Base-by-base conservation (phyloP, 2,329 filamentous ascomycete species). In the Epichloe glyceriae region DNA sequence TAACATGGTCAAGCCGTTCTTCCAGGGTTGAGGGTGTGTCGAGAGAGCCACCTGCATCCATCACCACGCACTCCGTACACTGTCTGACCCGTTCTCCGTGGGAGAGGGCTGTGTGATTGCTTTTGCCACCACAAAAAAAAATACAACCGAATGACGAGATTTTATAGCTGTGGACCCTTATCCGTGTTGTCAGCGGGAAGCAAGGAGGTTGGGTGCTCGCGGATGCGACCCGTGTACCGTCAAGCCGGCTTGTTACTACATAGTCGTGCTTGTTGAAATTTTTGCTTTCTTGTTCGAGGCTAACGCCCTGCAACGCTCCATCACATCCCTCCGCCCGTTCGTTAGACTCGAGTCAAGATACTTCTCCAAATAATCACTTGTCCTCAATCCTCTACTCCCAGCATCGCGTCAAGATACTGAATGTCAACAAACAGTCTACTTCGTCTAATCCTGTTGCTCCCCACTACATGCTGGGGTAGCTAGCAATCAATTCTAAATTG, bases 11-110 rank as follows among this genome's bases (percentile, higher is more conserved):
- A 40, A 22, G 44, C 26, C 30, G 35, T 39, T 33, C 20, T 49
- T 42, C 35, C 42, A 49, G 47, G 52, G 40, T 46, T 40, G 46
- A 49, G 52, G 52, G 52, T 37, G 42, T 46, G 42, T 33, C 22
- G 41, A 5, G 38, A 48, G 7, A 40, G 20, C 15, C 15, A 17
- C 48, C 22, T 8, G 22, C 22, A 26, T 42, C 38, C 38, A 46
- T 50, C n/a, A n/a, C n/a, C 26, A 19, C n/a, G 26, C 34, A 15
- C 33, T 7, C 33, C 14, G 20, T 20, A 37, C 34, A 39, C 19
- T 41, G 33, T 38, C 10, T 49, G 10, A 26, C 14, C 30, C 14
- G 46, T 47, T 30, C 7, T 10, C 8, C 26, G 41, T 35, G 20
- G 15, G 17, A 40, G 17, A 15, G 26, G 26, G 26, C 12, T 33